Base-by-base conservation (phyloP, 352 stramenopile genomes). In the Globisporangium recalcitrans region DNA sequence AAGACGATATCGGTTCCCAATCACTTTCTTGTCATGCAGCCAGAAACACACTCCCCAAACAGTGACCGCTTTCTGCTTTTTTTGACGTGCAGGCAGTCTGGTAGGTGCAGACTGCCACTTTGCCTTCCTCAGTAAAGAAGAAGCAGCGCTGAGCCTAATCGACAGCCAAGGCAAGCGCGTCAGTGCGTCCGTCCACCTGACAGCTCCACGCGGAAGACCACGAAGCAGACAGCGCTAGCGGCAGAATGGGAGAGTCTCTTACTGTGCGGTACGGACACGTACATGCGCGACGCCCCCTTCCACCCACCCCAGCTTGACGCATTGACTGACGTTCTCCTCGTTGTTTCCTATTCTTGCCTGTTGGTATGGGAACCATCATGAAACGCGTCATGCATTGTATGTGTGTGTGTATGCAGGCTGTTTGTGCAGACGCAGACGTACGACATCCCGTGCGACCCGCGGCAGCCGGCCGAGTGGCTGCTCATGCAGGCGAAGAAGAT, bases 391-490 rank as follows among this genome's bases (percentile, higher is more conserved):
- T n/a, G n/a, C n/a, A n/a, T n/a, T n/a, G n/a, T 54, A 16, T 44
- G 34, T 46, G 13, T 21, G 22, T 52, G 16, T 34, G 6, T 19
- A 8, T 34, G 7, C 38, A 91, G 82, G 36, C 64, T 93, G 16
- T 90, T 91, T 66, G 81, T 92, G 55, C 73, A 74, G 57, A 89
- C 84, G 34, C 85, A 90, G 73, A 91, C 82, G 69, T 90, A 91
- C 69, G 82, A 94, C 58, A 90, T 94, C 59, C 75, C 82, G 48
- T 92, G 85, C 64, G 80, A 94, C 58, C 77, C 85, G 49, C 79
- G 73, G 27, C 77, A 90, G 57, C 73, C 81, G 0, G 82, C 82
- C 51, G 77, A 87, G 57, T 90, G 78, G 80, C 81, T 94, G 27
- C 67, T 94, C n/a, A 56, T 73, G 48, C 80, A 91, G 53, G 85